A percentile compares a stretch with the other conserved stretches of the same genome.
phyloP scores from a whole-genome alignment of 352 stramenopile genomes.

The Aphanomyces astaci region DNA sequence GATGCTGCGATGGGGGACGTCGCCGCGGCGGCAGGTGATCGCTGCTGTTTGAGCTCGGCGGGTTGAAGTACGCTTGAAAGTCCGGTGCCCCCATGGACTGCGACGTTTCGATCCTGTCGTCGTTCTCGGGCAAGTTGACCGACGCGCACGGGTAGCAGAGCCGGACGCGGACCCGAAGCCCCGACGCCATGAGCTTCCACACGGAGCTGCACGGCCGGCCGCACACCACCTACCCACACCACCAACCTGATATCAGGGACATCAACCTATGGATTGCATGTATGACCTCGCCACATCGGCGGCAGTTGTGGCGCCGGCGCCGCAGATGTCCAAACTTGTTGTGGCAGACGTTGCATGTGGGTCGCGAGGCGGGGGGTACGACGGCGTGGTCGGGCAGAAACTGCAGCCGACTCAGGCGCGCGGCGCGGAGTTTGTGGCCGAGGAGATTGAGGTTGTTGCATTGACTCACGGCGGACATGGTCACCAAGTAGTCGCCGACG shows the following conservation, averaged over 20 bases:
- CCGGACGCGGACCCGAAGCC: background rate
- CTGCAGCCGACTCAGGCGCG: background rate
- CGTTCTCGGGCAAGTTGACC: background rate
- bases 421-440: background rate
- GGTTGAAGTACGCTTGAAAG: background rate
- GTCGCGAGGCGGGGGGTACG: background rate
- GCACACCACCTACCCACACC: background rate
- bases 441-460: background rate
- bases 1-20: no score
- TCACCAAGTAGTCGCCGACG: background rate
- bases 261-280: no score
- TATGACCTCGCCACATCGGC: background rate
- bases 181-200: background rate
- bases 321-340: background rate
- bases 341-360: background rate
- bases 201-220: background rate
- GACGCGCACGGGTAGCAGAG: background rate
- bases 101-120: background rate
- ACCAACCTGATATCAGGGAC: no score
- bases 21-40: no score
- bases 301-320: background rate
- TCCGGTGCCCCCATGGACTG: background rate
- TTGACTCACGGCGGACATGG: background rate
- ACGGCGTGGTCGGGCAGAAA: background rate
- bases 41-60: background rate